These are phyloP conservation scores for Talaromyces trachyspermus DNA, from an alignment of 495 filamentous ascomycete species.

Conservation along the genomic window DNA sequence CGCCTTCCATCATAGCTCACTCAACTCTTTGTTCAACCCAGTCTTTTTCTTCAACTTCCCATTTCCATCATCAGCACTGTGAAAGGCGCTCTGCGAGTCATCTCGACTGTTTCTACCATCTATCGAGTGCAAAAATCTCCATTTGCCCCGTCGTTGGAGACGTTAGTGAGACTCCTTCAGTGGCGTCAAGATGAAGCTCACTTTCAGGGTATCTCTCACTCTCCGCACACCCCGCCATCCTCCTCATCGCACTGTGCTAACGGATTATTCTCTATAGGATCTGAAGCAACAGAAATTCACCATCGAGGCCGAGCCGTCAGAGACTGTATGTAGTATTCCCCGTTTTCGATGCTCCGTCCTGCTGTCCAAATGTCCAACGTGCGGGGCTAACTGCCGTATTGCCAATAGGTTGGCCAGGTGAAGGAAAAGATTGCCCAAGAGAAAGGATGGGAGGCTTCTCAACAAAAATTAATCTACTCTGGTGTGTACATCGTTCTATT, in stretches of 20 bases:
- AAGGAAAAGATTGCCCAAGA: slow-evolving; percentile 84
- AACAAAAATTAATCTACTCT: slow-evolving; percentile 94
- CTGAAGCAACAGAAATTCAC: slow-evolving; percentile 97
- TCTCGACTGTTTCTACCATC: too few relatives aligned
- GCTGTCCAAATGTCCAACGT: slow-evolving; percentile 7
- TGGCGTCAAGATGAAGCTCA: slow-evolving; percentile 67
- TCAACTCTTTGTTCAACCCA: too few relatives aligned
- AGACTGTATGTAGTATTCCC: slow-evolving; percentile 59
- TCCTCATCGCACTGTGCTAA: slow-evolving; percentile 11
- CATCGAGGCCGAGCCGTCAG: slow-evolving; percentile 86
- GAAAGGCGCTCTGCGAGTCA: too few relatives aligned
- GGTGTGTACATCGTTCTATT: slow-evolving; percentile 48
- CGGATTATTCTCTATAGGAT: slow-evolving; percentile 49
- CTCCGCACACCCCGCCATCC: slow-evolving; percentile 12
- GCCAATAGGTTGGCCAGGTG: slow-evolving; percentile 66
- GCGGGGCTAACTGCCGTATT: slow-evolving; percentile 27
- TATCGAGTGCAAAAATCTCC: neutral
- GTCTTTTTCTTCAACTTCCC: too few relatives aligned
- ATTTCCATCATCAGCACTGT: slow-evolving; percentile 1
- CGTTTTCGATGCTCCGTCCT: neutral
- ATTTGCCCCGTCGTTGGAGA: neutral
- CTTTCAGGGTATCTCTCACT: slow-evolving; percentile 59
- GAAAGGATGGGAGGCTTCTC: slow-evolving; percentile 83
- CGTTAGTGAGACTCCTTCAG: slow-evolving; percentile 6
- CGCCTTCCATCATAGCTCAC: too few relatives aligned